Evolutionary conservation across 176 grass and related monocot species (phyloP).

Genomic region (Pontederia crassipes): DNA sequence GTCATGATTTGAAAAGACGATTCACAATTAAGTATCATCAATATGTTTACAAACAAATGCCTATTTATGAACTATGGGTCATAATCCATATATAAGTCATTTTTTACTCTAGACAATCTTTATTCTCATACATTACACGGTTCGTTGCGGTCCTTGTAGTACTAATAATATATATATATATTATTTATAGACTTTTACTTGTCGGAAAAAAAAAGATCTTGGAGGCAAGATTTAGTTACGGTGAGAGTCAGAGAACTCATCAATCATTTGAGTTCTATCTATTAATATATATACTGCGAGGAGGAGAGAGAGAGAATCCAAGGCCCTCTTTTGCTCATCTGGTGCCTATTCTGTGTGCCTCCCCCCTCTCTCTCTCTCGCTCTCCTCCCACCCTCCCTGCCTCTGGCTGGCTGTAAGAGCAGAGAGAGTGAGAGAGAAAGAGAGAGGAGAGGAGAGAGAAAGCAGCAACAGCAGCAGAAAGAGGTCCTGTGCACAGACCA

Average conservation of each 20-base stretch:
- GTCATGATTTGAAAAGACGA: no score
- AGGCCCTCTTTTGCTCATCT: conserved; percentile 76
- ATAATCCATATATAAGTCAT: no score
- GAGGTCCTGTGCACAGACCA: conserved; percentile 40
- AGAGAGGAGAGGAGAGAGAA: conserved; percentile 14
- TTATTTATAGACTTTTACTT: no score
- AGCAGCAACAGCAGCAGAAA: conserved; percentile 23
- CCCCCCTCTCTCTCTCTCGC: conserved; percentile 21
- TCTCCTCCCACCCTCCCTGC: conserved; percentile 14
- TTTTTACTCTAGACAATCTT: no score
- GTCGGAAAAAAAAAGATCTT: no score
- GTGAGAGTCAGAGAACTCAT: neutral
- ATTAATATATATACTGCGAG: conserved; percentile 36
- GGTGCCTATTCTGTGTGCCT: conserved; percentile 28
- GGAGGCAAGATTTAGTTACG: no score
- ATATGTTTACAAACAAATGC: no score
- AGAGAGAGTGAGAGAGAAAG: conserved; percentile 21
- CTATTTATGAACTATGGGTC: no score
- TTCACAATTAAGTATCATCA: no score
- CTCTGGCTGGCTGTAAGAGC: conserved; percentile 30
- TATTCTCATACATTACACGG: no score
- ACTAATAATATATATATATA: no score
- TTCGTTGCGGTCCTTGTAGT: no score
- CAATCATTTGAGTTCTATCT: conserved; percentile 22
- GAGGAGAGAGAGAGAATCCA: conserved; percentile 48